Evolutionary conservation across 306 rosid genomes (phyloP).

Genomic region (Acacia confusa): DNA sequence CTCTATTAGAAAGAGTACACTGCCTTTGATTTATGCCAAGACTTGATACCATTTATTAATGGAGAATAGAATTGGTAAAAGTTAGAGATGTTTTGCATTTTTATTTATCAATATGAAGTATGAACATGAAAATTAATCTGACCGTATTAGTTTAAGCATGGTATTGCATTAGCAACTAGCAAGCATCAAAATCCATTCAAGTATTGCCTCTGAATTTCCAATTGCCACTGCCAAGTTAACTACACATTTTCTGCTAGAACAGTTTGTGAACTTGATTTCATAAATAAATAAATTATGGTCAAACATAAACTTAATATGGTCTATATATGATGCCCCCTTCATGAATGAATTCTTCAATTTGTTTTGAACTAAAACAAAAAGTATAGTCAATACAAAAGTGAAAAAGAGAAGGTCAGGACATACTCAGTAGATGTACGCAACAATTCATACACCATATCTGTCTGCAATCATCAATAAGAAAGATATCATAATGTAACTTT

Average conservation of each 20-base stretch:
- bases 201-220: background rate
- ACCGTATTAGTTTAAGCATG: constrained; percentile 11
- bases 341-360: constrained; percentile 10
- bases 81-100: background rate
- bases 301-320: constrained; percentile 4
- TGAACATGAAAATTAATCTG: background rate
- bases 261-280: constrained; percentile 3
- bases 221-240: background rate
- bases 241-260: background rate
- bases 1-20: background rate
- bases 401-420: constrained; percentile 33
- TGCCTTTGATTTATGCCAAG: background rate
- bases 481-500: constrained; percentile 28
- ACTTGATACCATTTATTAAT: background rate
- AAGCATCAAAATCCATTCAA: background rate
- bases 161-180: background rate
- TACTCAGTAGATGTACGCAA: constrained; percentile 97
- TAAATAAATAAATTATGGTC: constrained; percentile 4
- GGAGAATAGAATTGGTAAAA: background rate
- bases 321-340: constrained; percentile 9
- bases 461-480: constrained; percentile 55
- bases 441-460: constrained; percentile 97
- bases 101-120: background rate
- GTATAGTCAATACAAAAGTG: background rate
- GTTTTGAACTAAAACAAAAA: background rate